A percentile compares a stretch with the other conserved stretches of the same genome.
These are phyloP conservation scores for Mercurialis annua DNA, from an alignment of 345 rosid species.

Conservation along the genomic window DNA sequence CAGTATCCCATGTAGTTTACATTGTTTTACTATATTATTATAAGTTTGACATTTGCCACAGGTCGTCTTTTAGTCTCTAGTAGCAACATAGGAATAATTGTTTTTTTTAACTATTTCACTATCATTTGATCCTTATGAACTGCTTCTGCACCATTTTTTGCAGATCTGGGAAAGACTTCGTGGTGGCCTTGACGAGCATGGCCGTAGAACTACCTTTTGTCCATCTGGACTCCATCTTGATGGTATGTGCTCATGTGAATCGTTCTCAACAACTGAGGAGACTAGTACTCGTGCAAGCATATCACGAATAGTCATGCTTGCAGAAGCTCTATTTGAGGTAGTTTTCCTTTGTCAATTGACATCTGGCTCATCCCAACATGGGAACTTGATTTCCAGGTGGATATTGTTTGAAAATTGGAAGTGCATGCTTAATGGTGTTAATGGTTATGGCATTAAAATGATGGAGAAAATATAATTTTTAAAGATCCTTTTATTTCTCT, in stretches of 20 bases:
- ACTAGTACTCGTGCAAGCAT: conserved; percentile 54
- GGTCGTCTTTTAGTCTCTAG: neutral
- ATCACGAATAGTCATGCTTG: conserved; percentile 73
- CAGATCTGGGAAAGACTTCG: conserved; percentile 68
- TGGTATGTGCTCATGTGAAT: conserved; percentile 64
- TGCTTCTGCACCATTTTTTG: conserved; percentile 11
- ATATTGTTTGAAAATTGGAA: neutral
- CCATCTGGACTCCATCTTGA: conserved; percentile 64
- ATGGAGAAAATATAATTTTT: neutral
- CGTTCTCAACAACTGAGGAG: conserved; percentile 40
- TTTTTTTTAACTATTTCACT: neutral
- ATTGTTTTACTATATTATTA: neutral
- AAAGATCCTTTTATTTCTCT: neutral
- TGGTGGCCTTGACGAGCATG: conserved; percentile 42
- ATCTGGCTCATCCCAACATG: neutral
- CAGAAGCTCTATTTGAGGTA: conserved; percentile 85
- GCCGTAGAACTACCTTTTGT: conserved; percentile 37
- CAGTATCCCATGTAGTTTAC: neutral
- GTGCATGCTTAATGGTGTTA: neutral
- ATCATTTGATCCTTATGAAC: conserved; percentile 3
- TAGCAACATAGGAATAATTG: neutral
- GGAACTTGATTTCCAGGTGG: neutral
- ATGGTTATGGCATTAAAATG: neutral
- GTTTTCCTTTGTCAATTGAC: conserved; percentile 11
- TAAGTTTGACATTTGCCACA: neutral